phyloP scores from a whole-genome alignment of 305 asterid genomes.

The Fraxinus greggii region DNA sequence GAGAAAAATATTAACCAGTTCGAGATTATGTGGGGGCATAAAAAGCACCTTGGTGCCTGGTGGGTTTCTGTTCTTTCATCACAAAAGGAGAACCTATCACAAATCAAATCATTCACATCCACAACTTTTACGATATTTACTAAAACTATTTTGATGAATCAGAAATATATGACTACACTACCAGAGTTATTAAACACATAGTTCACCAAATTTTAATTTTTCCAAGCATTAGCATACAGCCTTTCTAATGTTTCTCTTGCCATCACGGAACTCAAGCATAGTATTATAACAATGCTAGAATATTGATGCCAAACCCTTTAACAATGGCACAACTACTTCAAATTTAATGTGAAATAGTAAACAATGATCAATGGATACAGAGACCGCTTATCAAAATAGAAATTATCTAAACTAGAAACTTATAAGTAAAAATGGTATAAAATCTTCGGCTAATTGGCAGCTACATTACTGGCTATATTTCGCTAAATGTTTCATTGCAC shows the following conservation, averaged over 20 bases:
- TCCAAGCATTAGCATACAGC: not conserved
- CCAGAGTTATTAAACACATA: not conserved
- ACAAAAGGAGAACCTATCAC: not conserved
- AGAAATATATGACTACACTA: not conserved
- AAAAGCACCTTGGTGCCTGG: not conserved
- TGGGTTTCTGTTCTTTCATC: not conserved
- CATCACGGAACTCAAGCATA: not conserved
- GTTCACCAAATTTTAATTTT: not conserved
- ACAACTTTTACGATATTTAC: not conserved
- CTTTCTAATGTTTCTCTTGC: not conserved
- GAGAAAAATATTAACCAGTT: not conserved
- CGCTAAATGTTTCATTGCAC: not conserved
- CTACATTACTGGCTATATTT: not conserved
- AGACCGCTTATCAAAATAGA: not conserved
- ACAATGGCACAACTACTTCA: slow-evolving; percentile 1
- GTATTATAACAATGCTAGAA: not conserved
- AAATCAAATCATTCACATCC: not conserved
- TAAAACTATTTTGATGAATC: not conserved
- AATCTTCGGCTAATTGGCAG: not conserved
- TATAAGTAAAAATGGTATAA: not conserved
- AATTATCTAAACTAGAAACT: not conserved
- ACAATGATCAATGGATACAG: not conserved
- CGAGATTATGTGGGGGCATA: not conserved
- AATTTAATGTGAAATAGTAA: not conserved
- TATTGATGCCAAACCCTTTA: not conserved